Percentiles rank a stretch among this genome's conserved stretches.
Evolutionary conservation across 345 rosid genomes (phyloP).

Genomic region (Eucalyptus marginata): DNA sequence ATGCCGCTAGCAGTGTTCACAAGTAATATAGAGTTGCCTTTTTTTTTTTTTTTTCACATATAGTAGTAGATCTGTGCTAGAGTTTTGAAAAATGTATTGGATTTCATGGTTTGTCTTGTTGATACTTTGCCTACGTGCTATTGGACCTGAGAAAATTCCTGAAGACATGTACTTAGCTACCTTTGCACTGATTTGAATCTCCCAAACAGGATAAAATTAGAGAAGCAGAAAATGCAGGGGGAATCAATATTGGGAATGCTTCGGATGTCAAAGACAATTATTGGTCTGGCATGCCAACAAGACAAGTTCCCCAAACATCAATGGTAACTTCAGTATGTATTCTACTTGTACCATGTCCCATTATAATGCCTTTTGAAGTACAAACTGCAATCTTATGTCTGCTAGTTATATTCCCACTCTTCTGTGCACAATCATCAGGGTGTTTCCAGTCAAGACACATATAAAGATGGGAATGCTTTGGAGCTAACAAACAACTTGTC

Average conservation of each 20-base stretch:
- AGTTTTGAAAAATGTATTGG: background rate
- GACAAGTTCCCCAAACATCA: slow-evolving; percentile 24
- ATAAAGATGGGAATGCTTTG: slow-evolving; percentile 6
- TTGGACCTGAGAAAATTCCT: background rate
- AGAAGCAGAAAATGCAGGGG: slow-evolving; percentile 26
- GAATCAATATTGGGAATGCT: slow-evolving; percentile 19
- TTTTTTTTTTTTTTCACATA: background rate
- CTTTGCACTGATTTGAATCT: background rate
- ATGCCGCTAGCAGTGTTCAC: background rate
- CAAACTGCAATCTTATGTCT: background rate
- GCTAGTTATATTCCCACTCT: background rate
- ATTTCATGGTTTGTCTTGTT: background rate
- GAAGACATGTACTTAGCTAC: background rate
- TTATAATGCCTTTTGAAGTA: background rate
- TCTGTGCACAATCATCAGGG: slow-evolving; percentile 17
- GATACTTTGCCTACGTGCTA: background rate
- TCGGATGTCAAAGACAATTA: slow-evolving; percentile 15
- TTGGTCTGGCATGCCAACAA: slow-evolving; percentile 5
- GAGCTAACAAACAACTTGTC: slow-evolving; percentile 8
- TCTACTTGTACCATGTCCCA: slow-evolving; percentile 5
- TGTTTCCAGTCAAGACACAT: slow-evolving; percentile 1
- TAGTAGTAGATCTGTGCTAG: background rate
- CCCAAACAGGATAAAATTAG: slow-evolving; percentile 59
- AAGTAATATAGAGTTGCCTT: background rate
- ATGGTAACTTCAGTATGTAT: slow-evolving; percentile 31